Base-by-base conservation (phyloP, 177 flowering plant genomes). In the Telopea speciosissima region DNA sequence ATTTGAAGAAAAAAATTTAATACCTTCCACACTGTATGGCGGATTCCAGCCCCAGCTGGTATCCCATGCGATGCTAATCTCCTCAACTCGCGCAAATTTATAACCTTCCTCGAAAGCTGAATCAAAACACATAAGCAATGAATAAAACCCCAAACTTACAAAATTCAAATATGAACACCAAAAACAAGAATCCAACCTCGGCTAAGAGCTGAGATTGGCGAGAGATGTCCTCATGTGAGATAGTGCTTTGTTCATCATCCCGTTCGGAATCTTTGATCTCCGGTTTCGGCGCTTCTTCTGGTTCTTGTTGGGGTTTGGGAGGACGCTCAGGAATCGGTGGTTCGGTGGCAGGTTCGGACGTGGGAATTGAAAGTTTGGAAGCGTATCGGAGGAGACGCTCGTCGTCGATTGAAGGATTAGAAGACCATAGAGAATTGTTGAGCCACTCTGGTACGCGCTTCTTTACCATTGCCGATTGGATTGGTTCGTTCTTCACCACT, bases 21-120 rank as follows among this genome's bases (percentile, higher is more conserved):
- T 70, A 93, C 98, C 96, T 94, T 95, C 99, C 99, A 95, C 22
- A 88, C 90, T 0, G 89, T 85, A 26, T 96, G 75, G 21, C 99
- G 92, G 70, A 91, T 86, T 21, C 92, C 96, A 52, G 90, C 82
- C 65, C 87, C 88, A 80, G 91, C 97, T 0, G 96, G 97, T 62
- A 95, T 80, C 5, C 99, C 93, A 72, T 87, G 90, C 24, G 88
- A 84, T 10, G 92, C 91, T 69, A 92, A 80, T 70, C 84, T 87
- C 80, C 96, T 76, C 77, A 92, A 70, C 70, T 89, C 99, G 66
- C 80, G 73, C 80, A 87, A 25, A 79, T 87, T 86, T n/a, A 95
- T 76, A 66, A 87, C 83, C 82, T 91, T 90, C 85, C 79, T 92
- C 59, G 97, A 87, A 40, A 92, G 68, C 99, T 95, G 66, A 33